Evolutionary conservation across 169 alveolate species (phyloP), one percentile per base, ranked within the genome.

Genomic region (Nephromyces sp.): DNA sequence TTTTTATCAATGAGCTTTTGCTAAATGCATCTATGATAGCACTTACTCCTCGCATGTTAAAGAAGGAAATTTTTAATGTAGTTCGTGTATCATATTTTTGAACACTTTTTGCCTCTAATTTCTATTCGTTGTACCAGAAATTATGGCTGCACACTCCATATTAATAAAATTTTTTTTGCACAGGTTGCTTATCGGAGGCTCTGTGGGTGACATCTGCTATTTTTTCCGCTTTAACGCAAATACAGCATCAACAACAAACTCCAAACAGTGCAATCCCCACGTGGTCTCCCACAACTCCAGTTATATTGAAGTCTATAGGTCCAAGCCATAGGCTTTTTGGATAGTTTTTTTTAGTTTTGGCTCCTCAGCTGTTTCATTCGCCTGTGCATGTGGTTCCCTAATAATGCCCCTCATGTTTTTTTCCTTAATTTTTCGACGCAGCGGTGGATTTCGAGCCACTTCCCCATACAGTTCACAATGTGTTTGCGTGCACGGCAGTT

Each of bases 261-360:
- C 77, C 77, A 29, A 53, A 53, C 34, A 25, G 31, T 51, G 51
- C 51, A 29, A 63, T 30, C 63, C 77, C 77, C 1, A 52, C 29
- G n/a, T 71, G 77, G 77, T 71, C 77, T 2, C 77, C 77, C 57
- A 71, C 77, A 21, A 71, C 70, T 25, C 77, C 77, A 43, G 74
- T 68, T 34, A 52, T 53, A 0, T 53, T 68, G 32, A 27, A 43
- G 1, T 68, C 74, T 4, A 43, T 43, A 6, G 74, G 74, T 29
- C 74, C 74, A 0, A 28, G 51, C 21, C 74, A 68, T 32, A 68
- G 74, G 6, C 62, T 68, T 8, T 68, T 68, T 33, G 74, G 64
- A 21, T 68, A 2, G 28, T 15, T 15, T 43, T 43, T 43, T 43
- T 15, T 43, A 15, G 57, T 43, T 15, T n/a, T 43, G 57, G 57